A percentile compares a stretch with the other conserved stretches of the same genome.
Conservation (phyloP, 768 basidiomycete genomes). For the Tulasnella sp. region DNA sequence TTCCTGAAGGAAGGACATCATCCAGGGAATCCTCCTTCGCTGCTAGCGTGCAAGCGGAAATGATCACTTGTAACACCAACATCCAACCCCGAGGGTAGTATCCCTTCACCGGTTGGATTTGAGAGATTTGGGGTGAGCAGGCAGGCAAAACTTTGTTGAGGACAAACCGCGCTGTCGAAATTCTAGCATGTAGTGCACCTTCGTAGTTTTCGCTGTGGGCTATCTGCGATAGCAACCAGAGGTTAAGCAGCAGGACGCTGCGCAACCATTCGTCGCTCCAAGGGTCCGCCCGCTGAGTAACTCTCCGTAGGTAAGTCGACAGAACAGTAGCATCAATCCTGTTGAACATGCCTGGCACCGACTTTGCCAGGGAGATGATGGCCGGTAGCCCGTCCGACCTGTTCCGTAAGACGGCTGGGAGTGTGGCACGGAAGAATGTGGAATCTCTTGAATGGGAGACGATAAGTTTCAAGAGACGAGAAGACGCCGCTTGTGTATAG, state of each 20-base stretch:
- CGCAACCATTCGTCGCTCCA: background rate
- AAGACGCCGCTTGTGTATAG: background rate
- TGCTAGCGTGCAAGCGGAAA: background rate
- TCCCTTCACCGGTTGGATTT: background rate
- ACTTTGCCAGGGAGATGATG: background rate
- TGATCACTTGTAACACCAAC: background rate
- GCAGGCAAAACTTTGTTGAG: background rate
- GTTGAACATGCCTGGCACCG: background rate
- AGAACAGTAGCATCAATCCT: background rate
- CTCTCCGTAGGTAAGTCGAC: background rate
- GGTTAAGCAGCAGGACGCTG: background rate
- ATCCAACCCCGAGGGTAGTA: background rate
- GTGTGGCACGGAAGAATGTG: background rate
- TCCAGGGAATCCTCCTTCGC: background rate
- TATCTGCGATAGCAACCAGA: background rate
- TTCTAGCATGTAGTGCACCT: background rate
- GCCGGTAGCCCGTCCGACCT: background rate
- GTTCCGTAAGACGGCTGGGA: background rate
- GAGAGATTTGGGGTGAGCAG: background rate
- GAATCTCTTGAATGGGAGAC: background rate
- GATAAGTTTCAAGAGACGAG: background rate
- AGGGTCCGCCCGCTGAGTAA: background rate
- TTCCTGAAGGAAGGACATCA: background rate
- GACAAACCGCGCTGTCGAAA: background rate
- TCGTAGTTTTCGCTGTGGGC: background rate